A percentile compares a stretch with the other conserved stretches of the same genome.
Conservation (phyloP, 1,284 basidiomycete species). For the Cutaneotrichosporon sp. region DNA sequence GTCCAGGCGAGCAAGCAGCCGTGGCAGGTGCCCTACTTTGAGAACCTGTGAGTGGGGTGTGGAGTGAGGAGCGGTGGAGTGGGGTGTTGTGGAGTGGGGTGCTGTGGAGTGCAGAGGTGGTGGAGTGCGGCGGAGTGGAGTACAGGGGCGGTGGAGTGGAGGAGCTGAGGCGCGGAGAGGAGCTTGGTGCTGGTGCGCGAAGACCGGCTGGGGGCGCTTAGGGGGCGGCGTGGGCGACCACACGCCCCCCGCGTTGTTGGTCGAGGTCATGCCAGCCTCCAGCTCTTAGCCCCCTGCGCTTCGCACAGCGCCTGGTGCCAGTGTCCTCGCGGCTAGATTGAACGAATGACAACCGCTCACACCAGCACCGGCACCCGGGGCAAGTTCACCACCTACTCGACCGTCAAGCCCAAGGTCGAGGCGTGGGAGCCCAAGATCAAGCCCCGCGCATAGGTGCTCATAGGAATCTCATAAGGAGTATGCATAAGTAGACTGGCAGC, state of each 20-base stretch:
- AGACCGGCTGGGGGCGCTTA: too few species aligned
- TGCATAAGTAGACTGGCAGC: constrained; percentile 11
- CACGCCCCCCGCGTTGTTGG: too few species aligned
- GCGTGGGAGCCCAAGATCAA: constrained; percentile 79
- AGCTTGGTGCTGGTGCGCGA: too few species aligned
- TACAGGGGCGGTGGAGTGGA: too few species aligned
- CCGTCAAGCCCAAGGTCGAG: constrained; percentile 73
- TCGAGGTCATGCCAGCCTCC: too few species aligned
- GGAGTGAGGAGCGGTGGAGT: neutral
- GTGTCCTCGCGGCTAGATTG: neutral
- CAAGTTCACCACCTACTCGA: constrained; percentile 85
- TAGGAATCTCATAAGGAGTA: constrained; percentile 3
- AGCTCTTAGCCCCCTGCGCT: too few species aligned
- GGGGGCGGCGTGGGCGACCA: too few species aligned
- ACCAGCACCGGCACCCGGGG: constrained; percentile 76
- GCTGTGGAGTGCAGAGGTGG: neutral
- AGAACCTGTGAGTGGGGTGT: constrained; percentile 60
- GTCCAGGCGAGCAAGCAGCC: constrained; percentile 67
- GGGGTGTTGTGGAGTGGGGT: too few species aligned
- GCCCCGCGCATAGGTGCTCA: constrained; percentile 54
- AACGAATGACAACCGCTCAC: constrained; percentile 2
- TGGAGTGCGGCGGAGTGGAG: neutral
- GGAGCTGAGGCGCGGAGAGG: too few species aligned
- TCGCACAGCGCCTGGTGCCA: too few species aligned
- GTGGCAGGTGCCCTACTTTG: constrained; percentile 63